Evolutionary conservation across 257 asterid species (phyloP).

Genomic region (Ilex aquifolium): DNA sequence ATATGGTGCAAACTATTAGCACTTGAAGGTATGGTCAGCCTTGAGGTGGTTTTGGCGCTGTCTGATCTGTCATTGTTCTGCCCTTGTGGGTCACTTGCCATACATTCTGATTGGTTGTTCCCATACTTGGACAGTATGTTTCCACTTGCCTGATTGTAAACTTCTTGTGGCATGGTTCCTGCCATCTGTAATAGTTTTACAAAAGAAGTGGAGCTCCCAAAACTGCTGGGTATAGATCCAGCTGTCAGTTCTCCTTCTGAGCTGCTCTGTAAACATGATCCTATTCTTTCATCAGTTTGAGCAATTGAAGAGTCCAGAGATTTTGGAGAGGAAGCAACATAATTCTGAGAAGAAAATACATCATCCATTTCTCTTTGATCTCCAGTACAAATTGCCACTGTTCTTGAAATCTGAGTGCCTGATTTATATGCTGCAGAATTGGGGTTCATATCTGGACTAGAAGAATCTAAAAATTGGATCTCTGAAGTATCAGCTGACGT

Average conservation of each 20-base stretch:
- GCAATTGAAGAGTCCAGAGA: slow-evolving; percentile 42
- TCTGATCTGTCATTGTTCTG: slow-evolving; percentile 11
- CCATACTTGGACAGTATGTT: slow-evolving; percentile 5
- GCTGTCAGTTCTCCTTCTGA: slow-evolving; percentile 38
- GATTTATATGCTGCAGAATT: slow-evolving; percentile 35
- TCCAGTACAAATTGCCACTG: slow-evolving; percentile 14
- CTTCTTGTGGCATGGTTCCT: slow-evolving; percentile 30
- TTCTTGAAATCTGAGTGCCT: slow-evolving; percentile 11
- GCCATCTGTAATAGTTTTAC: slow-evolving; percentile 53
- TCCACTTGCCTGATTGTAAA: slow-evolving; percentile 24
- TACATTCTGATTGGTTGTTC: slow-evolving; percentile 21
- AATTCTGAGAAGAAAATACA: slow-evolving; percentile 57
- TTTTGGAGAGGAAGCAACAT: slow-evolving; percentile 61
- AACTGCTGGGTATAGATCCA: slow-evolving; percentile 17
- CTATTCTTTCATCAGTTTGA: slow-evolving; percentile 42
- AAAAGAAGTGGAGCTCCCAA: slow-evolving; percentile 36
- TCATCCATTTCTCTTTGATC: slow-evolving; percentile 55
- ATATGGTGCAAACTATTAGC: slow-evolving; percentile 17
- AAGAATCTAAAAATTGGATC: slow-evolving; percentile 30
- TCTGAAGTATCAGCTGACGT: slow-evolving; percentile 23
- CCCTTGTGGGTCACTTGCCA: slow-evolving; percentile 18
- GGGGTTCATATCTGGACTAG: slow-evolving; percentile 30
- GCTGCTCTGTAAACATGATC: slow-evolving; percentile 41
- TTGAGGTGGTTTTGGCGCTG: not conserved
- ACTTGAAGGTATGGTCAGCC: slow-evolving; percentile 2